Conservation (phyloP, 306 rosid genomes). For the Ziziphus jujuba region DNA sequence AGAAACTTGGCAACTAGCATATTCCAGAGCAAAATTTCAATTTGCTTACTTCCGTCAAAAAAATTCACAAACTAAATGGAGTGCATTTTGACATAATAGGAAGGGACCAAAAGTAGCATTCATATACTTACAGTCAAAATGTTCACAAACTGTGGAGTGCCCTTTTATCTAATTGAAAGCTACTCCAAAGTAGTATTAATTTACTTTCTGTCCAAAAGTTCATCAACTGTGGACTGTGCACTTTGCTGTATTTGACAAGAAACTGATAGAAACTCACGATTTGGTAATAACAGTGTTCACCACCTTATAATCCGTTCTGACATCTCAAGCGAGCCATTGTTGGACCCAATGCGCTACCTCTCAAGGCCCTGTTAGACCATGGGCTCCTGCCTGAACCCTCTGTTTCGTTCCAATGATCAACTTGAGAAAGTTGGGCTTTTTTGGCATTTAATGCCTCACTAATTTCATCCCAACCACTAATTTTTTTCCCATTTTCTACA, state of each 20-base stretch:
- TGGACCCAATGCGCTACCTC: constrained; percentile 90
- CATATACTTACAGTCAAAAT: not conserved
- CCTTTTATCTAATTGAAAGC: not conserved
- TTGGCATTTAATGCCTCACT: constrained; percentile 60
- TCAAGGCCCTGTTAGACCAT: constrained; percentile 65
- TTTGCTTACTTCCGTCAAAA: too few relatives aligned
- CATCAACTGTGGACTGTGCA: not conserved
- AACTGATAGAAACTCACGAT: not conserved
- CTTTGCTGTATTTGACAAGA: not conserved
- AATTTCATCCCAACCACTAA: constrained; percentile 77
- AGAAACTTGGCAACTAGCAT: too few relatives aligned
- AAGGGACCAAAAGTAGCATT: not conserved
- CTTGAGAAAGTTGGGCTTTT: constrained; percentile 63
- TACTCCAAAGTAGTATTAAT: not conserved
- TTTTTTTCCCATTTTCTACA: constrained; percentile 65
- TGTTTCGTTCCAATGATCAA: constrained; percentile 49
- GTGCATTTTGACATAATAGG: too few relatives aligned
- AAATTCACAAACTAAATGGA: too few relatives aligned
- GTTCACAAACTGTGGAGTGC: not conserved
- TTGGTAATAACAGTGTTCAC: not conserved
- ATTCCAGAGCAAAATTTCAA: too few relatives aligned
- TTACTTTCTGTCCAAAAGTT: not conserved
- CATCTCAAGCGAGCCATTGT: constrained; percentile 68
- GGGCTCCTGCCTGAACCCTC: constrained; percentile 51
- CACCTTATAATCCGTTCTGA: constrained; percentile 47